These are phyloP conservation scores for Penicillium waksmanii DNA, from an alignment of 495 filamentous ascomycete species.

Conservation along the genomic window DNA sequence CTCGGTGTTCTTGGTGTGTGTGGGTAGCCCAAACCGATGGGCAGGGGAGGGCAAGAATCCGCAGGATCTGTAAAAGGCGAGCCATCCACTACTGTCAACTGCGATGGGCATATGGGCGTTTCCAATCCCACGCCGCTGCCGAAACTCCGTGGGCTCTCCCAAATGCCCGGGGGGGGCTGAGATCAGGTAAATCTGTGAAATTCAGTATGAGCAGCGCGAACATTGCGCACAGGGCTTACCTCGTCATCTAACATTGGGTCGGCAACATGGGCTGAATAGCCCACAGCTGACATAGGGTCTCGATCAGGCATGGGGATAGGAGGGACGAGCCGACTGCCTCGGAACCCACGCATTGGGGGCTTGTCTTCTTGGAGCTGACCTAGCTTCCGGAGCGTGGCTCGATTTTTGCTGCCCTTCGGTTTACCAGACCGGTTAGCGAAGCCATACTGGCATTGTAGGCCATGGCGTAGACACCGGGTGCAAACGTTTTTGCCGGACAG, in stretches of 20 bases:
- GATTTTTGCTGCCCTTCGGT: slow-evolving; percentile 53
- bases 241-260: slow-evolving; percentile 28
- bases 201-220: neutral
- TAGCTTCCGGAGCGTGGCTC: slow-evolving; percentile 47
- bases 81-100: slow-evolving; percentile 18
- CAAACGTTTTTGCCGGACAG: slow-evolving; percentile 46
- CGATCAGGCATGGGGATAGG: slow-evolving; percentile 19
- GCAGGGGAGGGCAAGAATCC: slow-evolving; percentile 25
- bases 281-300: slow-evolving; percentile 15
- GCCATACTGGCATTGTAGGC: slow-evolving; percentile 49
- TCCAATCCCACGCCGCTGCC: slow-evolving; percentile 17
- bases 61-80: slow-evolving; percentile 28
- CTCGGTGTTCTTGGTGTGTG: slow-evolving; percentile 43
- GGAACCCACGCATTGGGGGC: slow-evolving; percentile 26
- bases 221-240: slow-evolving; percentile 16
- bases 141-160: slow-evolving; percentile 32
- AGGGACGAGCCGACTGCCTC: slow-evolving; percentile 23
- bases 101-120: slow-evolving; percentile 28
- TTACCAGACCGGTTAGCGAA: slow-evolving; percentile 52
- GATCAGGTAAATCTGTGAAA: slow-evolving; percentile 26
- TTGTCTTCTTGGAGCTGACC: slow-evolving; percentile 45
- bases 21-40: slow-evolving; percentile 28
- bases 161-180: slow-evolving; percentile 23
- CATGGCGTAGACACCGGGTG: slow-evolving; percentile 48
- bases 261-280: slow-evolving; percentile 16